Base-by-base conservation (phyloP, 73 alveolate genomes). In the Durusdinium trenchii region DNA sequence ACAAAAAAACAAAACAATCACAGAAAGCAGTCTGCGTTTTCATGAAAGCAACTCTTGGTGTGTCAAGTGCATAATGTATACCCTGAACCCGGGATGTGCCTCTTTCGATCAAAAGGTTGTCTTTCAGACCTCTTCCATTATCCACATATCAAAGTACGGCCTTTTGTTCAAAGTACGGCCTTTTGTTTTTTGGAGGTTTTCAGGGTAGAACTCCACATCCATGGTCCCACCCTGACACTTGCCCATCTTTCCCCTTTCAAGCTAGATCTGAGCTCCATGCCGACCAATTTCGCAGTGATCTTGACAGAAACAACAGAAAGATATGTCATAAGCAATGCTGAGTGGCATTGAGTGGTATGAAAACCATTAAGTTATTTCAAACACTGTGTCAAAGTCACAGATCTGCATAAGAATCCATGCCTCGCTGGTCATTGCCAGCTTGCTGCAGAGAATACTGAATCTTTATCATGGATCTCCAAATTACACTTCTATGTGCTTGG, bases 131-230 rank as follows among this genome's bases (percentile, higher is more conserved):
- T 35, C n/a, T 14, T 42, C 62, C n/a, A 46, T 26, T 10, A 20
- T 3, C 47, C 48, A 48, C 18, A 47, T 0, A 47, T 48, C 91
- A 83, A 83, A 83, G n/a, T 83, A 83, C 71, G 94, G 71, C 46
- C 75, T n/a, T 83, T 83, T 50, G 76, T 51, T 35, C 28, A 83
- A 83, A 83, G 18, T 36, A 83, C 94, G 76, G 50, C 75, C 75
- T 83, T 83, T 83, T 26, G 52, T 1, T 51, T n/a, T 51, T 51
- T 51, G 2, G 28, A 2, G 54, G 12, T 9, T 36, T 36, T 6
- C 3, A 14, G 48, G 50, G 36, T 23, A 35, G 3, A 5, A 71
- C 36, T 14, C 7, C 28, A 46, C 23, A 81, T 48, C 26, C 32
- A 1, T 50, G 46, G 7, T 14, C 46, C 64, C 64, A 47, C 61